Evolutionary conservation across 2,329 filamentous ascomycete genomes (phyloP), one percentile per base, ranked within the genome.

Genomic region (Aureobasidium pullulans): DNA sequence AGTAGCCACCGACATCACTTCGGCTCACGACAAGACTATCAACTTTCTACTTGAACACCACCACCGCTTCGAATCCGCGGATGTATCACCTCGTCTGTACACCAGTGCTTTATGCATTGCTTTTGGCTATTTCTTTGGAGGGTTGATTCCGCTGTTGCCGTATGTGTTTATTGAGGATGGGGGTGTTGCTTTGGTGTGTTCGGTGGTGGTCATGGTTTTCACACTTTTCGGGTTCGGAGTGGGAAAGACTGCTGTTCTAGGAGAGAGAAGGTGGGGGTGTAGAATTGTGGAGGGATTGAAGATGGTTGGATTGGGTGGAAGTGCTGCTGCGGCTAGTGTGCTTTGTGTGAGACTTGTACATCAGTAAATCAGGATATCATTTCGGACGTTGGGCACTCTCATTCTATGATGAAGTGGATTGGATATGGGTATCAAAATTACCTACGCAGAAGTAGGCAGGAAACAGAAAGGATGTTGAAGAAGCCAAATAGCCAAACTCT

Each of bases 131-230:
- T 84, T 89, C 56, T 70, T 89, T 23, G 87, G 87, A 19, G 87
- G 87, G 0, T 76, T 89, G 57, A 80, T 89, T n/a, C 86, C 87
- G 13, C 78, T 89, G 66, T 72, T 87, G 43, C 87, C 87, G 0
- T 90, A 90, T 72, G 85, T 89, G 64, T 76, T 86, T 58, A 74
- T 79, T 16, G 66, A 62, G 1, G 63, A 63, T 4, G 62, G 75
- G 5, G 67, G 74, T 29, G 75, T 81, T 15, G 80, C 79, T 7
- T 73, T 91, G 53, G 77, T 80, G 37, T 80, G 83, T 61, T 86
- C 83, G 28, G 77, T 86, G 29, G 77, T 69, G 4, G 78, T 87
- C 57, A 88, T 86, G 66, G 77, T 82, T 11, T 67, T 84, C 7
- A 81, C 84, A 1, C 70, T 88, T 44, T 80, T 87, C 58, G 70